phyloP scores from a whole-genome alignment of 176 grass and related monocot genomes.

The Bothriochloa decipiens region DNA sequence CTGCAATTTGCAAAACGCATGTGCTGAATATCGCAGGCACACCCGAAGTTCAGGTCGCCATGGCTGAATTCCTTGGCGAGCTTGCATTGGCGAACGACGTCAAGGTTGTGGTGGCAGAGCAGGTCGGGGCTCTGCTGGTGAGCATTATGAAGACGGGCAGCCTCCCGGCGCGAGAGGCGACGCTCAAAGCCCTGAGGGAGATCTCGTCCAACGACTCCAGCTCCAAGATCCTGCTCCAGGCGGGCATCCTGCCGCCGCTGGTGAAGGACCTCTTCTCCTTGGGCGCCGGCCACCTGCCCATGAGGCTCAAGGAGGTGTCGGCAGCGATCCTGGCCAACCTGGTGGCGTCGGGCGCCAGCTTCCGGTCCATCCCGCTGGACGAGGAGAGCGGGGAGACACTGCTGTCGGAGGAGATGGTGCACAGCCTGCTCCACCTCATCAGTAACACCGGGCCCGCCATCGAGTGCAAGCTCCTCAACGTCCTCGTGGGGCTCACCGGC shows the following conservation, averaged over 20 bases:
- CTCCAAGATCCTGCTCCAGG: slow-evolving; percentile 63
- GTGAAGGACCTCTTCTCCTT: slow-evolving; percentile 70
- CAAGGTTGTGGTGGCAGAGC: slow-evolving; percentile 69
- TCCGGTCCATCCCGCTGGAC: slow-evolving; percentile 56
- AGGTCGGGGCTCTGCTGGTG: slow-evolving; percentile 61
- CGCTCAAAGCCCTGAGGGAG: slow-evolving; percentile 70
- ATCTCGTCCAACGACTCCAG: slow-evolving; percentile 75
- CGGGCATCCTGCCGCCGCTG: slow-evolving; percentile 73
- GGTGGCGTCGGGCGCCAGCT: slow-evolving; percentile 46
- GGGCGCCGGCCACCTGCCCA: slow-evolving; percentile 59
- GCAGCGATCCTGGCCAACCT: slow-evolving; percentile 79
- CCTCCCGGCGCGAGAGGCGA: slow-evolving; percentile 64
- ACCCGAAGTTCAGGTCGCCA: slow-evolving; percentile 59
- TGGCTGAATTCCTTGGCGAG: slow-evolving; percentile 75
- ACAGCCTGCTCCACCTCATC: slow-evolving; percentile 81
- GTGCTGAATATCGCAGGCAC: too few species aligned
- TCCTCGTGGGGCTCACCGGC: slow-evolving; percentile 75
- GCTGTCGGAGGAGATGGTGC: slow-evolving; percentile 68
- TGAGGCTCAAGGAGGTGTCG: slow-evolving; percentile 78
- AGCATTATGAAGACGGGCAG: slow-evolving; percentile 56
- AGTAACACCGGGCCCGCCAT: slow-evolving; percentile 77
- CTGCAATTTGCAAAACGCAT: too few species aligned
- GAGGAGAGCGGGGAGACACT: slow-evolving; percentile 51
- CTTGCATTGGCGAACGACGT: slow-evolving; percentile 69
- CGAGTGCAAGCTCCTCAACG: slow-evolving; percentile 69